Evolutionary conservation across 2,329 filamentous ascomycete species (phyloP), one percentile per base, ranked within the genome.

Genomic region (Microascus cirrosus): DNA sequence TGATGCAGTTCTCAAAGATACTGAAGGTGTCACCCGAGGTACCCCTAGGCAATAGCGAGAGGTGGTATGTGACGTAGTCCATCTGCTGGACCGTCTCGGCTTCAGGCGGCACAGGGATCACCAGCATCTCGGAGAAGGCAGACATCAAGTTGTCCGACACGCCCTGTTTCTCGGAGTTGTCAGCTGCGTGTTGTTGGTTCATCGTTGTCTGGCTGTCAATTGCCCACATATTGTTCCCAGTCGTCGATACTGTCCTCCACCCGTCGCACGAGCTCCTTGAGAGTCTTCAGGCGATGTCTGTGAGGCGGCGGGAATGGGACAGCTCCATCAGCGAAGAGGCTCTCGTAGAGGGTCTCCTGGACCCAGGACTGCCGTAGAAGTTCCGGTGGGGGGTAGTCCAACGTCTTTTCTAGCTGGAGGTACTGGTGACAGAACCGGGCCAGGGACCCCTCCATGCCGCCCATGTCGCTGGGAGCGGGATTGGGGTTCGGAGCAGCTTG

Each of bases 181-280:
- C 20, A 61, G 60, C 48, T 35, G 54, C 20, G 13, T 25, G 18
- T 55, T 20, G 52, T 25, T 51, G 20, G 22, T 35, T 28, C 13
- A 3, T 28, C 15, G 12, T 22, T 52, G 32, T 32, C 39, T 35
- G 24, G 15, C 18, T 18, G 22, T 22, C 32, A n/a, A 13, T 22
- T 35, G 39, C 88, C 76, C 86, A 95, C 92, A 86, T 95, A 84
- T 77, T 89, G 79, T 64, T 96, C 89, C 71, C 90, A 92, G 69
- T 96, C 84, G 59, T 82, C 77, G 54, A 95, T 90, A 36, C 86
- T 82, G 34, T 77, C 73, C 69, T 96, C 90, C 56, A 96, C 84
- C 59, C 77, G 81, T 8, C 77, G 72, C 13, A 90, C 74, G 36
- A 96, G 76, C 61, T 83, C 75, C 68, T 95, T 96, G 56, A 96